These are phyloP conservation scores for Urtica urens DNA, from an alignment of 306 rosid species.

Conservation along the genomic window DNA sequence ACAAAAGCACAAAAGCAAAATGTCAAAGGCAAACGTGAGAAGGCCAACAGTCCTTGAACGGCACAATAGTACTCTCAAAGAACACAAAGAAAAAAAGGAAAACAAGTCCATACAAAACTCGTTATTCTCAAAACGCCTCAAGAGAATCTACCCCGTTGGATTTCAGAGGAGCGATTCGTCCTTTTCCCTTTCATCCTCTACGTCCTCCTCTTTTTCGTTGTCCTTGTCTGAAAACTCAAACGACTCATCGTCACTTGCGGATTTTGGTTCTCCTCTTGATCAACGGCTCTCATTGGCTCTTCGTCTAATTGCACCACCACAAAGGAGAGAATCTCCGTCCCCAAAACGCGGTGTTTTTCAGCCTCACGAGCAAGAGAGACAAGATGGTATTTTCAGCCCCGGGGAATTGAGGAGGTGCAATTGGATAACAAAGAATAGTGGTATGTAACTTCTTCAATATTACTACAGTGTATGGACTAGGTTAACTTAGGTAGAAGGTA, in stretches of 20 bases:
- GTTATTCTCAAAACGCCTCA: conserved; percentile 46
- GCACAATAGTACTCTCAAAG: conserved; percentile 35
- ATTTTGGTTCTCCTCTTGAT: conserved; percentile 52
- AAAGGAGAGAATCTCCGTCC: conserved; percentile 36
- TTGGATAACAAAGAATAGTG: conserved; percentile 77
- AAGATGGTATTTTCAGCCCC: conserved; percentile 23
- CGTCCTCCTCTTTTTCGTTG: conserved; percentile 55
- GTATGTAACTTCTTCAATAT: conserved; percentile 21
- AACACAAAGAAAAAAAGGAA: conserved; percentile 42
- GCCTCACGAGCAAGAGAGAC: conserved; percentile 22
- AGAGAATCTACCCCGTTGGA: conserved; percentile 89
- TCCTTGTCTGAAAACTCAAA: conserved; percentile 86
- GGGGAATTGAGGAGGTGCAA: conserved; percentile 72
- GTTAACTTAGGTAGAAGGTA: too few species aligned
- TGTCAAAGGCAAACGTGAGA: conserved; percentile 54
- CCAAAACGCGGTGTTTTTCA: conserved; percentile 24
- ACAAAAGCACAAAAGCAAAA: conserved; percentile 9
- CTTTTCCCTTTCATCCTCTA: conserved; percentile 47
- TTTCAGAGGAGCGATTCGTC: conserved; percentile 76
- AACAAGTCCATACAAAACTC: conserved; percentile 21
- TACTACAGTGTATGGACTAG: not conserved
- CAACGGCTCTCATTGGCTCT: conserved; percentile 64
- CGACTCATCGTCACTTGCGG: conserved; percentile 67
- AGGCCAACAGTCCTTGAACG: conserved; percentile 39
- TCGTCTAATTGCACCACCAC: conserved; percentile 44